Conservation (phyloP, 768 basidiomycete genomes). For the Asterophora lycoperdoides region DNA sequence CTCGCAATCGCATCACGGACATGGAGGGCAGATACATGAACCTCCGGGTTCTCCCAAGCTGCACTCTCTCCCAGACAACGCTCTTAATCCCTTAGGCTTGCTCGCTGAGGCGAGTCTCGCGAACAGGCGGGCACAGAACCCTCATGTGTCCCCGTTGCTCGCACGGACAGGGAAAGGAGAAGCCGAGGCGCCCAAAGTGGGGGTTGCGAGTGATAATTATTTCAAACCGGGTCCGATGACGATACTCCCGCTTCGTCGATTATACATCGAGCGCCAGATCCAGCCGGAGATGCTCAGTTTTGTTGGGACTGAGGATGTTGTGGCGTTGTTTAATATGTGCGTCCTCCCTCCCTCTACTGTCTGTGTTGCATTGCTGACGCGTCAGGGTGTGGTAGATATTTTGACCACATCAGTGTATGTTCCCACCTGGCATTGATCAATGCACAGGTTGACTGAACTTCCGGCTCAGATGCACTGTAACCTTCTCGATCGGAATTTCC, state of each 20-base stretch:
- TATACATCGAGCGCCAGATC: constrained; percentile 84
- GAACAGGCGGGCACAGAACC: constrained; percentile 58
- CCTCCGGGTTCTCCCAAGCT: constrained; percentile 71
- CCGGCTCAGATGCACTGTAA: constrained; percentile 64
- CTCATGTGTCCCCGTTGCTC: constrained; percentile 35
- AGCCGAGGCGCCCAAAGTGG: constrained; percentile 49
- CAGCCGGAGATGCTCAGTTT: constrained; percentile 94
- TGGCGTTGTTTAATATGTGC: constrained; percentile 86
- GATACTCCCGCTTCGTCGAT: constrained; percentile 73
- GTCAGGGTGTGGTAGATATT: constrained; percentile 45
- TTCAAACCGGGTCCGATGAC: constrained; percentile 95
- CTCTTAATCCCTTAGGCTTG: constrained; percentile 87
- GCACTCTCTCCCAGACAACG: constrained; percentile 88
- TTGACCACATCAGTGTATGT: constrained; percentile 70
- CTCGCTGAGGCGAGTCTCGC: constrained; percentile 87
- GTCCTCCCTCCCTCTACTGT: constrained; percentile 25
- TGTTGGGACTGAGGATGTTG: constrained; percentile 83
- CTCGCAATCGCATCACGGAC: constrained; percentile 26
- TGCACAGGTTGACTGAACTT: constrained; percentile 11
- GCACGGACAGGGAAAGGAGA: constrained; percentile 31
- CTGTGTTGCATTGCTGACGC: too few species aligned
- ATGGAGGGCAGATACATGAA: not conserved
- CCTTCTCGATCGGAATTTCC: constrained; percentile 81
- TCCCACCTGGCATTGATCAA: not conserved
- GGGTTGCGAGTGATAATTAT: constrained; percentile 83